phyloP scores from a whole-genome alignment of 768 basidiomycete species.

The Imleria badia region DNA sequence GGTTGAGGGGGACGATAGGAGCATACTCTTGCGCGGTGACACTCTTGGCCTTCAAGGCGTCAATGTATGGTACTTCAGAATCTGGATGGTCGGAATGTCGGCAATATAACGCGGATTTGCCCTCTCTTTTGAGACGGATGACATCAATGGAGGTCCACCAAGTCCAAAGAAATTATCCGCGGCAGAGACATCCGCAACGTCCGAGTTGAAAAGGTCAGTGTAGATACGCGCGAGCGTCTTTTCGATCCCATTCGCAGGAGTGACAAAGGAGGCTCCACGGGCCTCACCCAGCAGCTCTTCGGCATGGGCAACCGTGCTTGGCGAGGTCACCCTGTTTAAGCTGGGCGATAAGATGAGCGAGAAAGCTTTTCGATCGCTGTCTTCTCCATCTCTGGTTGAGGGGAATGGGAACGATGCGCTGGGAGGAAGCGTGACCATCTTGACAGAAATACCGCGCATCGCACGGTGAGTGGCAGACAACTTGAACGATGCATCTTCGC shows the following conservation, averaged over 20 bases:
- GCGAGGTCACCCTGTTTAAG: slow-evolving; percentile 37
- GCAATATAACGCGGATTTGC: slow-evolving; percentile 28
- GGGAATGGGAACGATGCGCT: slow-evolving; percentile 40
- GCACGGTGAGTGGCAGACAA: slow-evolving; percentile 29
- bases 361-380: slow-evolving; percentile 47
- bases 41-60: slow-evolving; percentile 26
- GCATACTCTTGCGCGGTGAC: slow-evolving; percentile 31
- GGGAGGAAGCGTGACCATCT: slow-evolving; percentile 37
- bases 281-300: slow-evolving; percentile 24
- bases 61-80: slow-evolving; percentile 36
- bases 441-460: slow-evolving; percentile 30
- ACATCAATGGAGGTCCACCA: slow-evolving; percentile 43
- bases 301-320: slow-evolving; percentile 28
- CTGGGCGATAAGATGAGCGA: slow-evolving; percentile 33
- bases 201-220: slow-evolving; percentile 32
- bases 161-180: slow-evolving; percentile 41
- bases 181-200: slow-evolving; percentile 22
- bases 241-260: slow-evolving; percentile 26
- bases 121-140: slow-evolving; percentile 31
- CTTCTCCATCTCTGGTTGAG: slow-evolving; percentile 40
- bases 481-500: slow-evolving; percentile 24
- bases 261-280: slow-evolving; percentile 22
- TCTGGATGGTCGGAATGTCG: slow-evolving; percentile 40
- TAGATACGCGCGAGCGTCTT: slow-evolving; percentile 31
- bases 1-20: slow-evolving; percentile 42